Percentiles rank a stretch among this genome's conserved stretches.
Conservation (phyloP, 176 grass and related monocot genomes). For the maize (Zea mays) region DNA sequence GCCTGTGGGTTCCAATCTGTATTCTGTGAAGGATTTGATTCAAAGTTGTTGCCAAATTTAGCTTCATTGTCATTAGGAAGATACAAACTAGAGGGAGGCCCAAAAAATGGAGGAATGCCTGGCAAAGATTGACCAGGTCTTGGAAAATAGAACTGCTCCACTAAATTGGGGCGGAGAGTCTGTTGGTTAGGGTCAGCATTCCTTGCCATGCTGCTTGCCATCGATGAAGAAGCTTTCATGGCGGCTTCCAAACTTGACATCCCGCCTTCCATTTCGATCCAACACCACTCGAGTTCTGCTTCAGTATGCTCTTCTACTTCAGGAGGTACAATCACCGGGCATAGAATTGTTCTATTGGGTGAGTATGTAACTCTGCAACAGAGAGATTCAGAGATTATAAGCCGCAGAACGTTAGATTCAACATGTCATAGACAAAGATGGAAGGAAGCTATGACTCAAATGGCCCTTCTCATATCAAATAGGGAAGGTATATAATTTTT, state of each 20-base stretch:
- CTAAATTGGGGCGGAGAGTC: slow-evolving; percentile 21
- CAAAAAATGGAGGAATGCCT: slow-evolving; percentile 47
- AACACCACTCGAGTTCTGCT: slow-evolving; percentile 26
- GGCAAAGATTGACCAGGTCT: slow-evolving; percentile 52
- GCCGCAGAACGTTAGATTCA: not conserved
- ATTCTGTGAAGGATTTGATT: slow-evolving; percentile 50
- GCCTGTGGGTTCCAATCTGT: slow-evolving; percentile 69
- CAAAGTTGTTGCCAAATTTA: slow-evolving; percentile 48
- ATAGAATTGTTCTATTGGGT: slow-evolving; percentile 18
- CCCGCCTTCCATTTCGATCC: slow-evolving; percentile 38
- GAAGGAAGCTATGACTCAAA: slow-evolving; percentile 12
- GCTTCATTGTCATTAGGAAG: slow-evolving; percentile 50
- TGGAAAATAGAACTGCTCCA: slow-evolving; percentile 50
- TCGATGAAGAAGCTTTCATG: slow-evolving; percentile 51
- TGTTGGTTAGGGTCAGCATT: slow-evolving; percentile 40
- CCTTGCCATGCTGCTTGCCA: slow-evolving; percentile 21
- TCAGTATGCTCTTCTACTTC: slow-evolving; percentile 41
- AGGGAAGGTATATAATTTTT: not conserved
- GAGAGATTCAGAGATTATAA: slow-evolving; percentile 5
- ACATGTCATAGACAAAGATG: not conserved
- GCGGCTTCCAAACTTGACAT: slow-evolving; percentile 46
- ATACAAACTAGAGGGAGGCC: slow-evolving; percentile 45
- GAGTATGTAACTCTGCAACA: slow-evolving; percentile 37
- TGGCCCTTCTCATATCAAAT: slow-evolving; percentile 8
- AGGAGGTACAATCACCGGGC: slow-evolving; percentile 7